A percentile compares a stretch with the other conserved stretches of the same genome.
Conservation (phyloP, 441 rosid species). For the Euphorbia neoarborescens region DNA sequence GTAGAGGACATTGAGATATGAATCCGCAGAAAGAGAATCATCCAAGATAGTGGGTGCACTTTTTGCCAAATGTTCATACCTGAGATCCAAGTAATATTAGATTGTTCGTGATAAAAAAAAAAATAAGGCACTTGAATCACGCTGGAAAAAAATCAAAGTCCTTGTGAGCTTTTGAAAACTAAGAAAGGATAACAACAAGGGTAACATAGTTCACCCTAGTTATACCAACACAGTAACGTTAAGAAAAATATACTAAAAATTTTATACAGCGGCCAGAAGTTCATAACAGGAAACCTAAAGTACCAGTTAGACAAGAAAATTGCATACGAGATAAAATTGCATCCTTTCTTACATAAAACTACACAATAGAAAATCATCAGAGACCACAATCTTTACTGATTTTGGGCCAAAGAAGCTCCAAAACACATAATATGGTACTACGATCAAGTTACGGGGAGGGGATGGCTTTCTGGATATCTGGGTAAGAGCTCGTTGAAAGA, state of each 20-base stretch:
- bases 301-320: not conserved
- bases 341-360: no score
- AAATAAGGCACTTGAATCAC: constrained; percentile 5
- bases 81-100: constrained; percentile 30
- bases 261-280: not conserved
- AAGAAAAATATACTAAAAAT: not conserved
- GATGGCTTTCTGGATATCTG: no score
- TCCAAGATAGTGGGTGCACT: constrained; percentile 98
- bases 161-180: not conserved
- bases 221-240: not conserved
- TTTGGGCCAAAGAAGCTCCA: not conserved
- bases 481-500: no score
- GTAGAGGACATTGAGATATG: constrained; percentile 86
- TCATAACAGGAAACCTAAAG: not conserved
- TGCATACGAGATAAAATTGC: no score
- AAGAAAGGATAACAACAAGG: not conserved
- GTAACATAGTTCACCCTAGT: not conserved
- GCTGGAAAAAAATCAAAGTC: constrained; percentile 1
- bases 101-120: constrained; percentile 4
- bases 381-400: not conserved
- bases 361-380: no score
- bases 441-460: no score
- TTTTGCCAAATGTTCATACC: constrained; percentile 98
- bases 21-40: constrained; percentile 97
- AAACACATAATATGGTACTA: no score